These are phyloP conservation scores for Fistulina hepatica DNA, from an alignment of 1,284 basidiomycete species.

Conservation along the genomic window DNA sequence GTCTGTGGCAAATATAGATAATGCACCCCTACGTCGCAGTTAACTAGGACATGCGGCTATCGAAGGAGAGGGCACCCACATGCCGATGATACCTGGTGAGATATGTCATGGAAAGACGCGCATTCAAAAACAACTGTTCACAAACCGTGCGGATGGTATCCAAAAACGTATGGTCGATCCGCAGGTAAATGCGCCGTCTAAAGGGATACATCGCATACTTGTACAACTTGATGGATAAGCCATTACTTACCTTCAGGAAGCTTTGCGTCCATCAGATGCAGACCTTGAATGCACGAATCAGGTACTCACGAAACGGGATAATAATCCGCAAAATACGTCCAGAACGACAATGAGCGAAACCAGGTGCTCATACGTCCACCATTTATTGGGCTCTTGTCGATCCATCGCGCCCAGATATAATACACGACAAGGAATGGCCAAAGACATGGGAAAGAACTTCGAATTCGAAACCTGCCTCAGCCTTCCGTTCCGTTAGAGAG, in stretches of 20 bases:
- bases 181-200: constrained; percentile 84
- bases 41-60: constrained; percentile 5
- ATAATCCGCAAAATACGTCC: constrained; percentile 85
- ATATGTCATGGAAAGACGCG: constrained; percentile 2
- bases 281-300: constrained; percentile 9
- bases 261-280: constrained; percentile 1
- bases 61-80: constrained; percentile 39
- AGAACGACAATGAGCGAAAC: constrained; percentile 64
- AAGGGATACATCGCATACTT: constrained; percentile 1
- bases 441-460: constrained; percentile 76
- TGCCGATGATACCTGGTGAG: constrained; percentile 73
- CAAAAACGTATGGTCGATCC: constrained; percentile 91
- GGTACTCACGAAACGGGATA: constrained; percentile 78
- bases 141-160: constrained; percentile 91
- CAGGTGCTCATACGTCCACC: constrained; percentile 75
- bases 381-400: constrained; percentile 69
- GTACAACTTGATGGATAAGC: constrained; percentile 2
- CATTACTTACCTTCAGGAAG: constrained; percentile 13
- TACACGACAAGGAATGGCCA: constrained; percentile 87
- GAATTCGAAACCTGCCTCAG: constrained; percentile 1
- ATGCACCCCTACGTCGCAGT: constrained; percentile 59
- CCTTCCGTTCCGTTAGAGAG: constrained; percentile 7
- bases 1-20: constrained; percentile 91
- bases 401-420: constrained; percentile 64
- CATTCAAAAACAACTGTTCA: constrained; percentile 6